Base-by-base conservation (phyloP, 1,139 yeast species). In the Wickerhamomyces sp. region DNA sequence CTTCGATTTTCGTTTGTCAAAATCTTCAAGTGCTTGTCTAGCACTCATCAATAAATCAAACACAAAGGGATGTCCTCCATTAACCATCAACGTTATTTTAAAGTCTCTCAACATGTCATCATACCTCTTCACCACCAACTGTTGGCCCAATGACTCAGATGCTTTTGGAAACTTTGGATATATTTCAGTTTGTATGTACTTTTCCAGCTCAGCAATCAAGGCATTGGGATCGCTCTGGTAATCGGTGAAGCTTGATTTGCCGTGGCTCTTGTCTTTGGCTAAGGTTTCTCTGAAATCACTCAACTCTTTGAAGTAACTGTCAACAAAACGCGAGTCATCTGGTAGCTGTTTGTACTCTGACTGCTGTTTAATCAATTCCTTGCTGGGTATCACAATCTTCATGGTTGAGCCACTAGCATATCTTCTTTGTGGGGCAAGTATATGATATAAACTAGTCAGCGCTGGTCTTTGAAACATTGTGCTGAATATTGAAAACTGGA, bases 281-380 rank as follows among this genome's bases (percentile, higher is more conserved):
- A 58, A 40, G 28, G 52, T 59, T 16, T 38, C 30, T 28, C 60
- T 52, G 47, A 66, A 68, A 5, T 49, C 38, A 18, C 47, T 41
- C 23, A 69, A 43, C 34, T 66, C 71, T 12, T 51, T 51, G 45
- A 66, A 67, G 44, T 64, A 70, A 35, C 65, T 64, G 33, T 66
- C 70, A 23, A 68, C 66, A 44, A 63, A 67, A 39, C 62, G 64
- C 0, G 72, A 66, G 42, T 68, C 72, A 29, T 68, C 73, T 0
- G 74, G 74, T n/a, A 69, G 45, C 41, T 69, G 73, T 27, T 52
- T 58, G 41, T 68, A 68, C 31, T 48, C 53, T 1, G 52, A 44
- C 33, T 48, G 52, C 35, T 47, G 46, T 30, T 43, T 44, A 16
- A 51, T 49, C 19, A 46, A 28, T 15, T 43, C 35, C 15, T 41